Base-by-base conservation (phyloP, 2,329 filamentous ascomycete genomes). In the Apiospora malaysiana region DNA sequence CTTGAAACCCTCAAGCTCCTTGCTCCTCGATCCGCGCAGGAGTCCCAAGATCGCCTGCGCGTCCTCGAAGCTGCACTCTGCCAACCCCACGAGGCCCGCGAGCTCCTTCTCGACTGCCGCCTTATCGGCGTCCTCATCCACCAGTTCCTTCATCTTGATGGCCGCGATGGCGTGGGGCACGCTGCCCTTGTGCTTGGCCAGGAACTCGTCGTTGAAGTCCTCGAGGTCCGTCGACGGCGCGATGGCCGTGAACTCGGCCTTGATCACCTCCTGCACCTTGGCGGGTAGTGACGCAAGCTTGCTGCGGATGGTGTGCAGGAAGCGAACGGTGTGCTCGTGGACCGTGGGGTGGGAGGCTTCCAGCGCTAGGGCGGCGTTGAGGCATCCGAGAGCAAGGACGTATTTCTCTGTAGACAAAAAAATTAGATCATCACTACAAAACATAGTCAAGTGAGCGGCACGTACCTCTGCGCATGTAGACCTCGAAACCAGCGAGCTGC, bases 401-500 rank as follows among this genome's bases (percentile, higher is more conserved):
- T 93, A 94, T 85, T 98, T 98, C 79, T 90, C 95, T 95, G 77
- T 59, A 63, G 56, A 18, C 4, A 37, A 63, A 32, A 37, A 63
- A 32, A 12, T 63, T 63, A 63, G 56, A 40, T 40, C 9, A n/a
- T 40, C 8, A 40, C 32, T 8, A 21, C 10, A 7, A 63, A 2
- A 10, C 14, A 12, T 73, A 70, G 8, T 72, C 72, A 74, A 74
- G 65, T 70, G 32, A 68, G 2, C 21, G 21, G 32, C 9, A 49
- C 91, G 86, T 89, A 97, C 94, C 91, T 84, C 92, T 88, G 78
- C 94, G 88, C 72, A 97, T 86, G 79, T 94, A 95, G 23, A 99
- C 92, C 83, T 98, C 95, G 77, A 98, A 98, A 6, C 94, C 96
- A 69, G 92, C 89, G 74, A 91, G 87, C 82, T 99, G 96, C 27